Conservation (phyloP, 768 basidiomycete species). For the Strobilomyces confusus region DNA sequence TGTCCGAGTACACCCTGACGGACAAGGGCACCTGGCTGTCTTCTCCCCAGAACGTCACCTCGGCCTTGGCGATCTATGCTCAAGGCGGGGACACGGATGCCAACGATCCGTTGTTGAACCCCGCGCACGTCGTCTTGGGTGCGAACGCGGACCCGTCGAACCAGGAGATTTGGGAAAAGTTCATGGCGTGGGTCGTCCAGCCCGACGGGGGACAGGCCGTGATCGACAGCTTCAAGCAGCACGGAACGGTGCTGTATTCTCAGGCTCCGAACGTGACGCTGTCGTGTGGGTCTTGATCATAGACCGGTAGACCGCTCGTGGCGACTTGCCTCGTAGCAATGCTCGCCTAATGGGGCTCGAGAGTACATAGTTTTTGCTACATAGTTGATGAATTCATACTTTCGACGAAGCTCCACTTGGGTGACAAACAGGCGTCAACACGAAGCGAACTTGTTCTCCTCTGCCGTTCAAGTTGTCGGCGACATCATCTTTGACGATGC, state of each 20-base stretch:
- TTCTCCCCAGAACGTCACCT: slow-evolving; percentile 31
- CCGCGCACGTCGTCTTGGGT: slow-evolving; percentile 42
- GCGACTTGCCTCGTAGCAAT: no score
- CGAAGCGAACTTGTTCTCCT: background rate
- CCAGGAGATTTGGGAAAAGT: slow-evolving; percentile 31
- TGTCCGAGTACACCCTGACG: slow-evolving; percentile 52
- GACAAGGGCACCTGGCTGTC: slow-evolving; percentile 51
- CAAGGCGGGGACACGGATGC: slow-evolving; percentile 37
- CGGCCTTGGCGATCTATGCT: slow-evolving; percentile 37
- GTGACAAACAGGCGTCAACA: slow-evolving; percentile 24
- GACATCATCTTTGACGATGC: slow-evolving; percentile 11
- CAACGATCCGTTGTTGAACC: slow-evolving; percentile 44
- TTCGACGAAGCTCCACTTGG: no score
- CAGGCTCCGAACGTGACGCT: slow-evolving; percentile 1
- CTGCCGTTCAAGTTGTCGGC: background rate
- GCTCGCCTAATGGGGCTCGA: no score
- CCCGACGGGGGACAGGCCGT: slow-evolving; percentile 44
- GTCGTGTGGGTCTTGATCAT: background rate
- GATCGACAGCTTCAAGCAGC: slow-evolving; percentile 35
- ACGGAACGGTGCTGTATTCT: slow-evolving; percentile 31
- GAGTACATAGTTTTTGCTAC: no score
- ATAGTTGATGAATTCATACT: no score
- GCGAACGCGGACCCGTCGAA: slow-evolving; percentile 24
- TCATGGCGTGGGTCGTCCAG: slow-evolving; percentile 43
- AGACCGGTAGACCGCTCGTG: no score